Conservation (phyloP, 495 filamentous ascomycete species). For the Daldinia loculata region DNA sequence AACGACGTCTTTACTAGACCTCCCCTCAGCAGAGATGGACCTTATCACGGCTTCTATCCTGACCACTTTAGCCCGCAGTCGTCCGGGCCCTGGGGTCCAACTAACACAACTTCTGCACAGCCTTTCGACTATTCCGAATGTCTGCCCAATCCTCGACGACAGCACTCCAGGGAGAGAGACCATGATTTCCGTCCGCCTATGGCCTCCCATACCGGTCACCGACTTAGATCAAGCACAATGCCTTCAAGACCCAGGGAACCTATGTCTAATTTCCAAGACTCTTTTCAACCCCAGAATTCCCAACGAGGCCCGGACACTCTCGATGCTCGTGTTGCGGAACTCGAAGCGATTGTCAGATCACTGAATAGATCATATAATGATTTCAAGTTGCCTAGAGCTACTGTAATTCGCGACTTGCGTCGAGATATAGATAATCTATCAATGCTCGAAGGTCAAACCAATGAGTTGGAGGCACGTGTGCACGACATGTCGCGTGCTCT, state of each 20-base stretch:
- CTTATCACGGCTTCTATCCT: background rate
- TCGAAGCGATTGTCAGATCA: background rate
- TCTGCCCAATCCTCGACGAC: background rate
- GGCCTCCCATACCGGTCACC: background rate
- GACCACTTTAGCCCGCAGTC: background rate
- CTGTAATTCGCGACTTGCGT: background rate
- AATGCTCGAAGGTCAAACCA: background rate
- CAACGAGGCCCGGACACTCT: background rate
- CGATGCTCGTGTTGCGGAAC: background rate
- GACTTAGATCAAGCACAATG: background rate
- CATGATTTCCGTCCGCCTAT: background rate
- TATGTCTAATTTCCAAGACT: background rate
- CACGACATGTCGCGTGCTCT: background rate
- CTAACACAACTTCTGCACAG: background rate
- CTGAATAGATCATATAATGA: background rate
- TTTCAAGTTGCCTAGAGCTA: background rate
- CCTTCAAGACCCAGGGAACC: background rate
- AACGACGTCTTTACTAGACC: background rate
- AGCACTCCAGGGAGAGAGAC: background rate
- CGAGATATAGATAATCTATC: slow-evolving; percentile 4
- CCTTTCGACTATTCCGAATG: background rate
- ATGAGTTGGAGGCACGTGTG: background rate
- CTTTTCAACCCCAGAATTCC: background rate
- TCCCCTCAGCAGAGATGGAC: background rate
- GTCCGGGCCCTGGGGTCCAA: background rate